Base-by-base conservation (phyloP, 75 land plant species). In the Pinus taeda region DNA sequence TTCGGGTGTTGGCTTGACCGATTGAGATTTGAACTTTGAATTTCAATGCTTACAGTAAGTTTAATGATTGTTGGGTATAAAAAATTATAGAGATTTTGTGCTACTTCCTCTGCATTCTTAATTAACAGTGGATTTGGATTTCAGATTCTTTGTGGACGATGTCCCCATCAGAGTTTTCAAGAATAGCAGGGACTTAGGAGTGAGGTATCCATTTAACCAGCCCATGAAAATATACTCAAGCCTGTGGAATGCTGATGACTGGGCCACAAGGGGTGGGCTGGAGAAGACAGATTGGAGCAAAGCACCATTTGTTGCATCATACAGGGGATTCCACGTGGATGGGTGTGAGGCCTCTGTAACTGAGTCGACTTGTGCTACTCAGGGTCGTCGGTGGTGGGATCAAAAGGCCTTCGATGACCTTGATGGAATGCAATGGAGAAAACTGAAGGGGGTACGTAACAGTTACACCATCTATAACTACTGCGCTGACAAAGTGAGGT, bases 181-280 rank as follows among this genome's bases (percentile, higher is more conserved):
- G 75, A 89, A 89, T 84, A 86, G 77, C 83, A 71, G 65, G 64
- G 83, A 81, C 17, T 55, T 87, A 57, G 86, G 86, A n/a, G 91
- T 87, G 45, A 53, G 86, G 5, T 89, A 62, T 74, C 89, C 89
- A 7, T 78, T 75, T 64, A 81, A 79, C 72, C 78, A 87, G 75
- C 91, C 91, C 42, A 87, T 89, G 89, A 78, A 78, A 58, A 72
- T 89, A 49, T 86, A 86, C 78, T 75, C 83, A 24, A 86, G 89
- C 83, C 61, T 86, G 26, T 89, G 91, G 91, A 87, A 89, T 69
- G 91, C 87, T 20, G 89, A 87, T 26, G 73, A 81, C 53, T 89
- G 90, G 90, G 90, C 90, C 2, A 88, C 90, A 15, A 57, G 82
- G n/a, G 90, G 89, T 12, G 90, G 90, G 11, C 75, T 83, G 30